A percentile compares a stretch with the other conserved stretches of the same genome.
phyloP scores from a whole-genome alignment of 1,284 basidiomycete species.

The Abortiporus biennis region DNA sequence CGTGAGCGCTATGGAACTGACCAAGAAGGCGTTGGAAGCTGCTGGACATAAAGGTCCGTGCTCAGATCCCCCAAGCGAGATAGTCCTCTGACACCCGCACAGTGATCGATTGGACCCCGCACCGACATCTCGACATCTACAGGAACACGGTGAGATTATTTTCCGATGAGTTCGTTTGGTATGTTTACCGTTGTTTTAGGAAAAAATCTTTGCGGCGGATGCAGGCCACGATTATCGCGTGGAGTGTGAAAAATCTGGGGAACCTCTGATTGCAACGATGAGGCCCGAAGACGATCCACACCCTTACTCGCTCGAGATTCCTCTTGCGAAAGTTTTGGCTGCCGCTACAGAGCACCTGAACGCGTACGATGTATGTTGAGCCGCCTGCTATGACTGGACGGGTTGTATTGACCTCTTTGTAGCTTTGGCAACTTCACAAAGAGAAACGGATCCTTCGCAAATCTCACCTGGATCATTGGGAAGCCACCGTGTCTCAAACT shows the following conservation, averaged over 20 bases:
- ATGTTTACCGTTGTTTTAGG: conserved; percentile 10
- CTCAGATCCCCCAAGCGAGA: not conserved
- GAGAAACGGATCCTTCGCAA: conserved; percentile 31
- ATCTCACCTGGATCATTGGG: conserved; percentile 41
- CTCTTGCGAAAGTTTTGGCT: conserved; percentile 18
- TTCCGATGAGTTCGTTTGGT: conserved; percentile 7
- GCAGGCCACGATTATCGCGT: conserved; percentile 22
- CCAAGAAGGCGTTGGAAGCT: conserved; percentile 36
- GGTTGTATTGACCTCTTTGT: conserved; percentile 20
- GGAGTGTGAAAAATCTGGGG: conserved; percentile 24
- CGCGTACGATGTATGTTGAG: conserved; percentile 21
- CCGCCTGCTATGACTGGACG: too few species aligned
- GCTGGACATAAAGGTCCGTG: conserved; percentile 41
- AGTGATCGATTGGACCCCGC: conserved; percentile 53
- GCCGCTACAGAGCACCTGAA: conserved; percentile 21
- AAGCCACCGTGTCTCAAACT: conserved; percentile 31
- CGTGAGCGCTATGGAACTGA: conserved; percentile 38
- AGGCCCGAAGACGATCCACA: conserved; percentile 22
- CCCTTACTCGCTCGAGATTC: conserved; percentile 22
- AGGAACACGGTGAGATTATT: conserved; percentile 35
- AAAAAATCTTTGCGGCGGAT: conserved; percentile 27
- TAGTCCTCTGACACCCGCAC: conserved; percentile 1
- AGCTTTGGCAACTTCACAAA: conserved; percentile 40
- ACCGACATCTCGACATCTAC: conserved; percentile 48
- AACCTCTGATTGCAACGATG: conserved; percentile 27